Base-by-base conservation (phyloP, 495 filamentous ascomycete species). In the Pyronema omphalodes region DNA sequence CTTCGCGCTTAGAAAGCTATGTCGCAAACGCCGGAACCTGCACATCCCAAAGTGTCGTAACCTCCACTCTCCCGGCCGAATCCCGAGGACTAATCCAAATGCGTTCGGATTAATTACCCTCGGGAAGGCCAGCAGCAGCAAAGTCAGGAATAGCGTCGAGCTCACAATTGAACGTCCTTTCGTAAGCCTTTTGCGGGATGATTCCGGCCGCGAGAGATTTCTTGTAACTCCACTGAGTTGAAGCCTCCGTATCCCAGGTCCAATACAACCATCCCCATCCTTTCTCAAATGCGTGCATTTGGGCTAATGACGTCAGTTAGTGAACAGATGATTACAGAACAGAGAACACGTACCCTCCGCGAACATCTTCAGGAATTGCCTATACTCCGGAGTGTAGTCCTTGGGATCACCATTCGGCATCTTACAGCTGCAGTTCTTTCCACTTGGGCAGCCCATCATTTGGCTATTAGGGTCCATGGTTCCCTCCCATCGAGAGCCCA, bases 181-280 rank as follows among this genome's bases (percentile, higher is more conserved):
- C 71, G 65, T 83, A 93, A 0, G 85, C 84, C 70, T 85, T 84
- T 37, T 69, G 62, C 8, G 91, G 91, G 68, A 96, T 69, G 51
- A 85, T 89, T 5, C 88, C 88, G 6, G 84, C 85, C 56, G 76
- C 78, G 67, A 93, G 73, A 0, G 86, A 88, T 57, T 78, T 75
- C 67, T 86, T 86, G 65, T 89, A 99, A 67, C 86, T 93, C 91
- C 91, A 99, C 70, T 96, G 91, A 39, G 80, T 71, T 46, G 86
- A 82, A 39, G 68, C 74, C 69, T 88, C 82, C 3, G 83, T 88
- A 55, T 78, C 70, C 85, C 83, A 87, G 18, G 88, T 94, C 93
- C 93, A 99, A 70, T 96, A 96, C 69, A 94, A 88, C 91, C 93
- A 96, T 46, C 93, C 93, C 80, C 83, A 88, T 6, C 83, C 85